Evolutionary conservation across 371 early-diverging fungal species (phyloP), one percentile per base, ranked within the genome.

Genomic region (Zychaea mexicana): DNA sequence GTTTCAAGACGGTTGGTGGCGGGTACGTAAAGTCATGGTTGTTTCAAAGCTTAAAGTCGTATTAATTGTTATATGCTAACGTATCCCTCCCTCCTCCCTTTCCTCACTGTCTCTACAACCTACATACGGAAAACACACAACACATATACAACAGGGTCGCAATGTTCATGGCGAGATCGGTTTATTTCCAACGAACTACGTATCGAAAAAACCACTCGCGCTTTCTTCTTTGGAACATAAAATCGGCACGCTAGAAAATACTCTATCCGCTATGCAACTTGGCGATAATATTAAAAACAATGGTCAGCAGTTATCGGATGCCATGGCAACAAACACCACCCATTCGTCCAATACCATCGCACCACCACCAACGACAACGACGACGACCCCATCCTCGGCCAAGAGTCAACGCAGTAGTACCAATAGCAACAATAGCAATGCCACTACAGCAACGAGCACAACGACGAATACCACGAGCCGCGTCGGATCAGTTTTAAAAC

Each of bases 1-100:
- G 46, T 93, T 87, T 68, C 78, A 82, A 22, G 94, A 94, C 72
- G 93, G 93, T 30, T 94, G 94, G 94, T 94, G 92, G 92, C 85
- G 88, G 87, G 92, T 89, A 87, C 21, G 21, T 53, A n/a, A n/a
- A n/a, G 42, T 42, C 42, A 42, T n/a, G n/a, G n/a, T n/a, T n/a
- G n/a, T n/a, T n/a, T n/a, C n/a, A n/a, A n/a, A n/a, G n/a, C n/a
- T n/a, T n/a, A n/a, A n/a, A n/a, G n/a, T n/a, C n/a, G n/a, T n/a
- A n/a, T n/a, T n/a, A n/a, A n/a, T n/a, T n/a, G n/a, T n/a, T n/a
- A n/a, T n/a, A n/a, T n/a, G n/a, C n/a, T n/a, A n/a, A n/a, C n/a
- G n/a, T n/a, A n/a, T n/a, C n/a, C n/a, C n/a, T n/a, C n/a, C n/a
- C n/a, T n/a, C n/a, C n/a, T n/a, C n/a, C n/a, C n/a, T n/a, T n/a